Evolutionary conservation across 257 asterid species (phyloP).

Genomic region (Scutellaria barbata): DNA sequence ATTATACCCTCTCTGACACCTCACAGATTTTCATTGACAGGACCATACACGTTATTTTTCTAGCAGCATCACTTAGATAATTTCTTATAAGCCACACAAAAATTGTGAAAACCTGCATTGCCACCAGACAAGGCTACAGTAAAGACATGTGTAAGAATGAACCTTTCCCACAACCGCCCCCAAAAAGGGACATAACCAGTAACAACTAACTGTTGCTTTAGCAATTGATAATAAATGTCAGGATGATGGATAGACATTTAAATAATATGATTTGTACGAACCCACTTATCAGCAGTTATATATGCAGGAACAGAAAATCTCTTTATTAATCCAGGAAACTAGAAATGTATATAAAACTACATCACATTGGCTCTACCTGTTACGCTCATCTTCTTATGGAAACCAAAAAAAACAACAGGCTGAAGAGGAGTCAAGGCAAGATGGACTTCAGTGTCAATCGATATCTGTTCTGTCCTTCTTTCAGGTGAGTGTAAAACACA

Average conservation of each 20-base stretch:
- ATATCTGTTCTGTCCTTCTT: conserved; percentile 90
- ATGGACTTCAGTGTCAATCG: conserved; percentile 95
- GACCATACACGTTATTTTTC: background rate
- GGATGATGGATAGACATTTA: conserved; percentile 17
- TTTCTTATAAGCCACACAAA: background rate
- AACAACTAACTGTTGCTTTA: background rate
- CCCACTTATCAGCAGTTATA: conserved; percentile 7
- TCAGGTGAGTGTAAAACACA: conserved; percentile 98
- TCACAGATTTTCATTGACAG: conserved; percentile 1
- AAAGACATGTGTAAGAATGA: conserved; percentile 1
- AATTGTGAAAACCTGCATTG: conserved; percentile 5
- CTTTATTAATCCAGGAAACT: conserved; percentile 5
- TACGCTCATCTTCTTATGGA: conserved; percentile 97
- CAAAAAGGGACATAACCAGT: background rate
- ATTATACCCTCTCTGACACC: conserved; percentile 13
- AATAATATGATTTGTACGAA: conserved; percentile 3
- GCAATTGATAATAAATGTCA: background rate
- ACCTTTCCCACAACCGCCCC: background rate
- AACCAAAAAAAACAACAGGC: conserved; percentile 97
- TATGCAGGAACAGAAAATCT: conserved; percentile 16
- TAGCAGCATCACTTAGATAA: background rate
- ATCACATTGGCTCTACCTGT: conserved; percentile 63
- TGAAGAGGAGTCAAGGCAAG: conserved; percentile 97
- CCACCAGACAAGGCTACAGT: background rate
- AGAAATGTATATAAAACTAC: conserved; percentile 11